Percentiles rank a stretch among this genome's conserved stretches.
These are phyloP conservation scores for Allomyces macrogynus DNA, from an alignment of 192 early-diverging fungal species.

Conservation along the genomic window DNA sequence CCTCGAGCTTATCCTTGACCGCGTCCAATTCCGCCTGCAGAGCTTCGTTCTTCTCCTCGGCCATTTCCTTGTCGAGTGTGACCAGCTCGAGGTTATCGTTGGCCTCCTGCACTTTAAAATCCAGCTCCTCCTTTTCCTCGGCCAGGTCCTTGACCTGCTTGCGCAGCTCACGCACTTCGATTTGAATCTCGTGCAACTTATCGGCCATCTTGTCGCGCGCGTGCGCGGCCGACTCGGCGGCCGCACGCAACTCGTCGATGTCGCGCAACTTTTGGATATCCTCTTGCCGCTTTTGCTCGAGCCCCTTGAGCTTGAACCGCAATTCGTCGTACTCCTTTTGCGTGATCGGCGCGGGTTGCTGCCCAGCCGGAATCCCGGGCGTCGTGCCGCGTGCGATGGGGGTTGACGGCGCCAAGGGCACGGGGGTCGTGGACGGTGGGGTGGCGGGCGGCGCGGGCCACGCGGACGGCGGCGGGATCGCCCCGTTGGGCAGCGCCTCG, in stretches of 20 bases:
- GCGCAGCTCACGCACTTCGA: conserved; percentile 44
- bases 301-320: conserved; percentile 45
- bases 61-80: conserved; percentile 77
- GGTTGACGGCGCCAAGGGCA: neutral
- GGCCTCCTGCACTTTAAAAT: conserved; percentile 47
- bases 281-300: conserved; percentile 63
- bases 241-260: conserved; percentile 43
- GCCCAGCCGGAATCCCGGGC: neutral
- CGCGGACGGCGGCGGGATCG: neutral
- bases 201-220: conserved; percentile 43
- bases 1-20: conserved; percentile 62
- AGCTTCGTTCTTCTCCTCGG: conserved; percentile 62
- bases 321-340: conserved; percentile 59
- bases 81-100: conserved; percentile 66
- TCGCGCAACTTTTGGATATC: conserved; percentile 55
- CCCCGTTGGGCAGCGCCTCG: neutral
- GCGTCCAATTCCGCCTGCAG: conserved; percentile 46
- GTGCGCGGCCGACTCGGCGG: conserved; percentile 46
- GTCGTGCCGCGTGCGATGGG: neutral
- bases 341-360: neutral
- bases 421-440: neutral
- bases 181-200: conserved; percentile 48
- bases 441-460: neutral
- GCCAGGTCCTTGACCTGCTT: conserved; percentile 28
- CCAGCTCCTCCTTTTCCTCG: conserved; percentile 41